Evolutionary conservation across 2,329 filamentous ascomycete genomes (phyloP).

Genomic region (Microdochium nivale): DNA sequence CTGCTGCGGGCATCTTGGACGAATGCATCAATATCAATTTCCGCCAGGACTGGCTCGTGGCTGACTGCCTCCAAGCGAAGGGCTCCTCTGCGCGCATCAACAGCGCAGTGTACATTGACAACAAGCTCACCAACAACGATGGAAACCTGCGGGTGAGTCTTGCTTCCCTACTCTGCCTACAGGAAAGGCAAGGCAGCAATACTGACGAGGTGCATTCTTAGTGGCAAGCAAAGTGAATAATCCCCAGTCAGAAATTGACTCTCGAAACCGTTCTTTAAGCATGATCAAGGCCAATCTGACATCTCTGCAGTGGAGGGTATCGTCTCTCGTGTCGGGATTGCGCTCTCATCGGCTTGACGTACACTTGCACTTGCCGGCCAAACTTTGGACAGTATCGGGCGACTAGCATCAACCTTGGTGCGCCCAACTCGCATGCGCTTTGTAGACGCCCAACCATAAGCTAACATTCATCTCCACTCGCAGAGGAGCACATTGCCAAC

Average conservation of each 20-base stretch:
- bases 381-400: neutral
- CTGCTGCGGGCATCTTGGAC: neutral
- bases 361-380: neutral
- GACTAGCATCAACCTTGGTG: neutral
- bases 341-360: neutral
- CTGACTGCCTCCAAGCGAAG: neutral
- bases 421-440: no score
- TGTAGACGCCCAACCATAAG: no score
- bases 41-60: neutral
- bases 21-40: neutral
- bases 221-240: neutral
- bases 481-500: neutral
- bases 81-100: neutral
- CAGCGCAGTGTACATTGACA: neutral
- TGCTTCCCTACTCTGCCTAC: neutral
- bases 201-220: neutral
- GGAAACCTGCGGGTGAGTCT: neutral
- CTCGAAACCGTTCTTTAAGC: neutral
- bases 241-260: neutral
- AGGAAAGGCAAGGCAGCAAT: neutral
- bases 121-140: neutral
- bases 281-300: neutral
- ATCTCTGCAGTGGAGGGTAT: neutral
- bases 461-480: no score
- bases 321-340: neutral